These are phyloP conservation scores for Tolypocladium ovalisporum DNA, from an alignment of 2,329 filamentous ascomycete genomes.

Conservation along the genomic window DNA sequence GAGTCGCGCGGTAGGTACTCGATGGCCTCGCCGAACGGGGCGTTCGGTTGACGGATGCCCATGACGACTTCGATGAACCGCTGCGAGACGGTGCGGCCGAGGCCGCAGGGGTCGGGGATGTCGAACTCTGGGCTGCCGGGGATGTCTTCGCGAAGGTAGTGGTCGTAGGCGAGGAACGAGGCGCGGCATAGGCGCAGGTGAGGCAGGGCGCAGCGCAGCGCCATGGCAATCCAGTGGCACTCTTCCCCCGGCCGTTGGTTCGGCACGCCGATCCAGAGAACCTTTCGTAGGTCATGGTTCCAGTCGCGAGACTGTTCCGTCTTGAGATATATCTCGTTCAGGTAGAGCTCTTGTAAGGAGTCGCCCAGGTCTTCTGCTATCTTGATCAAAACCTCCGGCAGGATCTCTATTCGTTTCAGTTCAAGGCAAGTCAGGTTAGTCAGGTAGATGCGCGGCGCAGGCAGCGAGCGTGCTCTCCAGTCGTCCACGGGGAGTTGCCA, in stretches of 20 bases:
- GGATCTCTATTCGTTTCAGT: slow-evolving; percentile 29
- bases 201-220: slow-evolving; percentile 22
- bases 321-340: slow-evolving; percentile 35
- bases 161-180: slow-evolving; percentile 31
- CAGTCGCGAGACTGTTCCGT: slow-evolving; percentile 22
- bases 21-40: slow-evolving; percentile 19
- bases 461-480: slow-evolving; percentile 28
- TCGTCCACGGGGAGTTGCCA: slow-evolving; percentile 24
- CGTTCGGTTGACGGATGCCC: slow-evolving; percentile 26
- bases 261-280: slow-evolving; percentile 34
- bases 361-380: slow-evolving; percentile 22
- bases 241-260: slow-evolving; percentile 26
- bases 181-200: slow-evolving; percentile 31
- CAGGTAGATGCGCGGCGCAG: slow-evolving; percentile 22
- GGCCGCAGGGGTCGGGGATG: slow-evolving; percentile 28
- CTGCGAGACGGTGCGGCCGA: slow-evolving; percentile 28
- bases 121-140: slow-evolving; percentile 23
- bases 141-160: slow-evolving; percentile 23
- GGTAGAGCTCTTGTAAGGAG: slow-evolving; percentile 31
- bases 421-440: slow-evolving; percentile 30
- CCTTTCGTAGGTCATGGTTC: slow-evolving; percentile 20
- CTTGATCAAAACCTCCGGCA: slow-evolving; percentile 22
- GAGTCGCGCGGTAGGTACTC: slow-evolving; percentile 20
- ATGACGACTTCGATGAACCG: slow-evolving; percentile 35
- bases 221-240: slow-evolving; percentile 31